Evolutionary conservation across 441 rosid species (phyloP).

Genomic region (Erodium chrysanthum): DNA sequence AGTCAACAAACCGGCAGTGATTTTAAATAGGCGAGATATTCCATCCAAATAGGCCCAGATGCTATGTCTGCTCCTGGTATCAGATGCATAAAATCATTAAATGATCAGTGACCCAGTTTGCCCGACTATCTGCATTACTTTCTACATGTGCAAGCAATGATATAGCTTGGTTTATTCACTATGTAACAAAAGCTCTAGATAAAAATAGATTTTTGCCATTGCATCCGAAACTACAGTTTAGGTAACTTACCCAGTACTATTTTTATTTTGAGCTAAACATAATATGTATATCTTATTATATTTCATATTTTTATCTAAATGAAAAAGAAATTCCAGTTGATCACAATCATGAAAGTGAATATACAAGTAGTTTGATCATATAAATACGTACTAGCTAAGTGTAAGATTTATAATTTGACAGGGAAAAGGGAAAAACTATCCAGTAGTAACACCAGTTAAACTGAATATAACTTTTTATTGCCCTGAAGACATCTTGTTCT

Average conservation of each 20-base stretch:
- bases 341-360: neutral
- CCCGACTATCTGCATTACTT: neutral
- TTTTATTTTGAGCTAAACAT: neutral
- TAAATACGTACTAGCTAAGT: neutral
- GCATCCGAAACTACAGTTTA: neutral
- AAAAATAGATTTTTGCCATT: neutral
- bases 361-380: neutral
- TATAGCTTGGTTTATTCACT: neutral
- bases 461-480: neutral
- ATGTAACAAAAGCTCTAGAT: neutral
- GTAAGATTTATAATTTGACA: neutral
- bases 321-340: neutral
- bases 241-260: neutral
- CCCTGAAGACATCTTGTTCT: neutral
- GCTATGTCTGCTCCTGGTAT: constrained; percentile 76
- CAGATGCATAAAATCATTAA: constrained; percentile 22
- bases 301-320: neutral
- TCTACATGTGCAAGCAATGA: neutral
- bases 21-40: constrained; percentile 71
- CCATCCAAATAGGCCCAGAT: constrained; percentile 91
- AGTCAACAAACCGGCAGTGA: constrained; percentile 61
- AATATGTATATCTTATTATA: neutral
- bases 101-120: neutral
- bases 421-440: neutral
- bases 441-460: neutral